Percentiles rank a stretch among this genome's conserved stretches.
phyloP scores from a whole-genome alignment of 768 basidiomycete species.

The Porphyrellus cyaneotinctus region DNA sequence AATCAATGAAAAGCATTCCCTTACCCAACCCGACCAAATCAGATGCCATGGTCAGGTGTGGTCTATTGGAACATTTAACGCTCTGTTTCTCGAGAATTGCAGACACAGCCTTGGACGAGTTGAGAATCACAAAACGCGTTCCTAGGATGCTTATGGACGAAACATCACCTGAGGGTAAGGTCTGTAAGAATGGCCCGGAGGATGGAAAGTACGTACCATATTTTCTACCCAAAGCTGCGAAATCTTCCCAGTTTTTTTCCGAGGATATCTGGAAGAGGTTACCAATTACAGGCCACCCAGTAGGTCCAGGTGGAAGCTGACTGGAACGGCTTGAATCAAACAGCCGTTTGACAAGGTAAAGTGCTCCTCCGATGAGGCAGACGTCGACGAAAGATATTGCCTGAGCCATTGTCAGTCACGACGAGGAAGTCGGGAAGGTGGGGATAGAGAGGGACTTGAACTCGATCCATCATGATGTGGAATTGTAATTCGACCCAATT shows the following conservation, averaged over 20 bases:
- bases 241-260: constrained; percentile 48
- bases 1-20: constrained; percentile 3
- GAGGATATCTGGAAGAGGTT: constrained; percentile 52
- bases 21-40: constrained; percentile 19
- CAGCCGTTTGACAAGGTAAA: constrained; percentile 4
- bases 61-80: constrained; percentile 43
- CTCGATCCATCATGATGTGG: too few species aligned
- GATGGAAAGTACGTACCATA: constrained; percentile 39
- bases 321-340: too few species aligned
- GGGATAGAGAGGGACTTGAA: too few species aligned
- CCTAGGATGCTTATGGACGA: constrained; percentile 33
- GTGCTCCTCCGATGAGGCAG: constrained; percentile 17
- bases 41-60: constrained; percentile 12
- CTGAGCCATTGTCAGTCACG: neutral
- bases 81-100: constrained; percentile 53
- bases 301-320: neutral
- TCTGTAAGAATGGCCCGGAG: neutral
- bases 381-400: neutral
- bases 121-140: constrained; percentile 48
- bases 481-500: too few species aligned
- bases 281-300: constrained; percentile 42
- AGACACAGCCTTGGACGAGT: constrained; percentile 40
- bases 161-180: constrained; percentile 23
- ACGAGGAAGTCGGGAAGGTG: neutral
- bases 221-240: constrained; percentile 48